These are phyloP conservation scores for Starmera stellimalicola DNA, from an alignment of 1,139 yeast genomes.

Conservation along the genomic window DNA sequence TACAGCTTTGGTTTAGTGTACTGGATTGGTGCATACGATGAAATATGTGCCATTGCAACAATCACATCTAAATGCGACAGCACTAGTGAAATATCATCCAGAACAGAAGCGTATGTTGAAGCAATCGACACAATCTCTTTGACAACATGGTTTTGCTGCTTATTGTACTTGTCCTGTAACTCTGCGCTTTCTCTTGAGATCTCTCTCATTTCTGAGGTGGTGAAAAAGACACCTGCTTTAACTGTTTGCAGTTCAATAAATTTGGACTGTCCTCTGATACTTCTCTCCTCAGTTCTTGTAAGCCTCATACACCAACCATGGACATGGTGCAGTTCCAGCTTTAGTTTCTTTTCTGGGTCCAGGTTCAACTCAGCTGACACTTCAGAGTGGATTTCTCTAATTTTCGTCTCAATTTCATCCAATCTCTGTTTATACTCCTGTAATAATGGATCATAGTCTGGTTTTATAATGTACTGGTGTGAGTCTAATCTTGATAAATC, in stretches of 20 bases:
- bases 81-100: constrained; percentile 53
- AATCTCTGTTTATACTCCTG: constrained; percentile 50
- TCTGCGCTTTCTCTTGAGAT: constrained; percentile 51
- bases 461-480: constrained; percentile 76
- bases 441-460: constrained; percentile 80
- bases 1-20: constrained; percentile 66
- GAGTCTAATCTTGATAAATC: constrained; percentile 73
- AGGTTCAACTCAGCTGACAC: constrained; percentile 69
- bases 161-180: constrained; percentile 57
- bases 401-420: constrained; percentile 43
- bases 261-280: constrained; percentile 51
- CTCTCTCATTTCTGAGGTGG: constrained; percentile 55
- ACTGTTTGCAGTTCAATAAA: constrained; percentile 82
- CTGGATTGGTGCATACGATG: constrained; percentile 76
- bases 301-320: constrained; percentile 94
- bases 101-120: constrained; percentile 69
- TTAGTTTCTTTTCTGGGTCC: constrained; percentile 80
- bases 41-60: constrained; percentile 75
- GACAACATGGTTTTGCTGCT: constrained; percentile 68
- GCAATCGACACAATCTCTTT: constrained; percentile 75
- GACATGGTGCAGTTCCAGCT: constrained; percentile 74
- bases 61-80: constrained; percentile 78
- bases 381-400: constrained; percentile 49
- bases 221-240: constrained; percentile 89
- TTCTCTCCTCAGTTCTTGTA: constrained; percentile 80